phyloP scores from a whole-genome alignment of 257 asterid genomes.

The Petrea volubilis region DNA sequence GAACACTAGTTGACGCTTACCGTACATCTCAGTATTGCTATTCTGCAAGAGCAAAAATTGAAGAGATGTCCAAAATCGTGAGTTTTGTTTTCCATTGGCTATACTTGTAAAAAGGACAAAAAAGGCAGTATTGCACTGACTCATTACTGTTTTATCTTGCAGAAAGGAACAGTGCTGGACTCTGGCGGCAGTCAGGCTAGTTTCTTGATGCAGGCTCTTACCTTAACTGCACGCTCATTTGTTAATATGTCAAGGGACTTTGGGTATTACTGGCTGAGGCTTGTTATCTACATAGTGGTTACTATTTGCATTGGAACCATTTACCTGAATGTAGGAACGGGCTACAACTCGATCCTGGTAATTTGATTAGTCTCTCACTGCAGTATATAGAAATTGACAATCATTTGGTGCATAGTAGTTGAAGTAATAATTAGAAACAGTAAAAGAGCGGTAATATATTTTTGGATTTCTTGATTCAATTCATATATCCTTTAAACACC shows the following conservation, averaged over 20 bases:
- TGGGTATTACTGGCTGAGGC: constrained; percentile 99
- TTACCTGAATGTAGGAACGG: constrained; percentile 85
- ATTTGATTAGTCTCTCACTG: not conserved
- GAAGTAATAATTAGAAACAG: too few relatives aligned
- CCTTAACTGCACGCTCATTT: constrained; percentile 87
- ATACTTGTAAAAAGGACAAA: not conserved
- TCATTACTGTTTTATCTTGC: constrained; percentile 19
- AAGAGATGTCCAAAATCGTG: constrained; percentile 89
- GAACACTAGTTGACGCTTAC: constrained; percentile 60
- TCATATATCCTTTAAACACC: not conserved
- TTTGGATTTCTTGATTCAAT: not conserved
- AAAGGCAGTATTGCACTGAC: too few relatives aligned
- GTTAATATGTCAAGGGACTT: constrained; percentile 98
- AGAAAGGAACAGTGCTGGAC: constrained; percentile 97
- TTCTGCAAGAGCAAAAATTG: constrained; percentile 69
- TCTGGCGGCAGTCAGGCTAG: constrained; percentile 99
- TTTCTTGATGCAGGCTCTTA: constrained; percentile 86
- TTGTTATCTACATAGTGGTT: constrained; percentile 84
- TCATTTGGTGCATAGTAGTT: too few relatives aligned
- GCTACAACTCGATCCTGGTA: constrained; percentile 92
- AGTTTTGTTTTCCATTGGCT: constrained; percentile 27
- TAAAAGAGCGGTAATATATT: too few relatives aligned
- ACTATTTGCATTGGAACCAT: constrained; percentile 97
- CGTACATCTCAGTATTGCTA: constrained; percentile 64
- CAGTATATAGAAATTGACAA: too few relatives aligned